Base-by-base conservation (phyloP, 768 basidiomycete genomes). In the Crepidotus variabilis region DNA sequence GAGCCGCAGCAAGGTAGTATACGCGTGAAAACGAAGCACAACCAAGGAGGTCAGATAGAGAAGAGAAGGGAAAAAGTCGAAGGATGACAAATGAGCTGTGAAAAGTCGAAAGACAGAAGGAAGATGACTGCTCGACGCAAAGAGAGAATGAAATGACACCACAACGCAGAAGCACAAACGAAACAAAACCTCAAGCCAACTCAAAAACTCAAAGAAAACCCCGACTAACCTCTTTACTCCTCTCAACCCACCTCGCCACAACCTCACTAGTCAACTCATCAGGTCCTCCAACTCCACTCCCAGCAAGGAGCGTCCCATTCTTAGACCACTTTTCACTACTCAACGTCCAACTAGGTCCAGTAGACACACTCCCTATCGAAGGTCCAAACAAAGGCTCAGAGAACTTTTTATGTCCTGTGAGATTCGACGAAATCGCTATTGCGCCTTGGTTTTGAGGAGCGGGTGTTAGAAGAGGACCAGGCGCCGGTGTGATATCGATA, bases 351-450 rank as follows among this genome's bases (percentile, higher is more conserved):
- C 82, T 71, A 8, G 91, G 90, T 0, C 84, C 83, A 53, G 75
- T 78, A 65, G 73, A 81, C 47, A 88, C 81, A 51, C 87, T 79
- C 9, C 94, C 94, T 55, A 97, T 90, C 68, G 88, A 90, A 8
- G 94, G 94, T 0, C 94, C 94, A 71, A 96, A 97, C 47, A 97
- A 81, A 0, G 91, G 87, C 57, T 94, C 90, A 11, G 84, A 82
- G 45, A 84, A 83, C 67, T 84, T 86, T 61, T 81, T 81, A 47
- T 84, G 79, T 63, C 78, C 80, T 3, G 28, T 28, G 28, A 28
- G 28, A 8, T 28, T 28, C 14, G 50, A 18, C 11, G 47, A 32
- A 11, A 56, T 47, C 10, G 56, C 57, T 34, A 28, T 28, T 3
- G 28, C 28, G 3, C 28, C 28, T 58, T 59, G 46, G 39, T 34